phyloP scores from a whole-genome alignment of 352 stramenopile species.

The Phytophthora sansomeana region DNA sequence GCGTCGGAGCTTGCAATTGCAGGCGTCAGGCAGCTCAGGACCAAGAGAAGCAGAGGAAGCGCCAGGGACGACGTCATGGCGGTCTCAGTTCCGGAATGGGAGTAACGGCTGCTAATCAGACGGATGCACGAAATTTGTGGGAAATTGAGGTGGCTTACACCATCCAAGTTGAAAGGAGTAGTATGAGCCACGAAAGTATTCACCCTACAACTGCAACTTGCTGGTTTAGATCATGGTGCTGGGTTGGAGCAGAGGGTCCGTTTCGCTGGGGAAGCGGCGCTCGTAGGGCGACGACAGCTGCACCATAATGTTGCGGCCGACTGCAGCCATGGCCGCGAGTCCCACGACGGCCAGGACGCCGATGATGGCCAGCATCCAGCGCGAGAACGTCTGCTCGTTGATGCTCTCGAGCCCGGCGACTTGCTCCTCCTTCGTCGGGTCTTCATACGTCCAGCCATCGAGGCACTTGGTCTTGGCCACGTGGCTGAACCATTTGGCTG shows the following conservation, averaged over 20 bases:
- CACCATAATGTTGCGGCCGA: constrained; percentile 33
- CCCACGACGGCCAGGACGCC: constrained; percentile 24
- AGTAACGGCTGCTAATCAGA: constrained; percentile 5
- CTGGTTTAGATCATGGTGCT: constrained; percentile 34
- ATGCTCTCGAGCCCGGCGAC: constrained; percentile 19
- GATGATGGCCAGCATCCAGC: constrained; percentile 26
- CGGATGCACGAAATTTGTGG: too few species aligned
- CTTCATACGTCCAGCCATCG: constrained; percentile 30
- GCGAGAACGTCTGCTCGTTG: constrained; percentile 29
- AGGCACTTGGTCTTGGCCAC: constrained; percentile 68
- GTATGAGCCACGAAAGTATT: neutral
- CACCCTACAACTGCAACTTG: neutral
- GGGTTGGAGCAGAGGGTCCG: constrained; percentile 32
- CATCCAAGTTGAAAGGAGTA: neutral
- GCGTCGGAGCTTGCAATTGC: constrained; percentile 24
- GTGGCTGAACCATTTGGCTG: constrained; percentile 58
- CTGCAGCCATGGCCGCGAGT: constrained; percentile 19
- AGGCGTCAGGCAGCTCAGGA: constrained; percentile 1
- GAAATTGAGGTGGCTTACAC: too few species aligned
- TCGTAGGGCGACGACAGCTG: constrained; percentile 32
- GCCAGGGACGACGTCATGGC: neutral
- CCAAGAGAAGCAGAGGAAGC: constrained; percentile 8
- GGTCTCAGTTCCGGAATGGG: constrained; percentile 13
- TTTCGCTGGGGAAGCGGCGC: constrained; percentile 27
- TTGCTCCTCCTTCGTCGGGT: constrained; percentile 8